These are phyloP conservation scores for Leptographium flavum DNA, from an alignment of 2,329 filamentous ascomycete genomes.

Conservation along the genomic window DNA sequence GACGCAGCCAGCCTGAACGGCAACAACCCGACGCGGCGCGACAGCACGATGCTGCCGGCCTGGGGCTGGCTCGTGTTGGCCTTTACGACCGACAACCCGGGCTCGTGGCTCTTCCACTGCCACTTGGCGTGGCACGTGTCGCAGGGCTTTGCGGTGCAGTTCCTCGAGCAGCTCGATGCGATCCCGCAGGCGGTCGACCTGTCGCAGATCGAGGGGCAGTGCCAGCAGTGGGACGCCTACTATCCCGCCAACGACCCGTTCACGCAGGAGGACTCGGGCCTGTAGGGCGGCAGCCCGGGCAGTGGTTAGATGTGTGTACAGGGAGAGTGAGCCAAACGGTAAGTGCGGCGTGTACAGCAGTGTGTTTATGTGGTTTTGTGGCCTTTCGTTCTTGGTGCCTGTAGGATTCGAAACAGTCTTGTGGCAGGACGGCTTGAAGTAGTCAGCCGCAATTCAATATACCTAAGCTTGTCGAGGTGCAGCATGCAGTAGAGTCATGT, in stretches of 20 bases:
- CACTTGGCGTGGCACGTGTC: constrained; percentile 36
- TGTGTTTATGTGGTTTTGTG: too few relatives aligned
- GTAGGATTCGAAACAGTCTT: too few relatives aligned
- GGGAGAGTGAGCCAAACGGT: neutral
- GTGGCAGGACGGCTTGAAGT: too few relatives aligned
- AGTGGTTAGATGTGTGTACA: too few relatives aligned
- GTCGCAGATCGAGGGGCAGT: constrained; percentile 2
- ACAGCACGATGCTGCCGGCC: constrained; percentile 28
- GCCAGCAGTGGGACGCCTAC: constrained; percentile 8
- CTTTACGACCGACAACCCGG: constrained; percentile 35
- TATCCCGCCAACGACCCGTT: constrained; percentile 8
- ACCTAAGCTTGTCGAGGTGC: too few relatives aligned
- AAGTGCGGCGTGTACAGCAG: neutral
- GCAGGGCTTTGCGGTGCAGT: constrained; percentile 35
- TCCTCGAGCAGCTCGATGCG: constrained; percentile 23
- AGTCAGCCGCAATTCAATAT: too few relatives aligned
- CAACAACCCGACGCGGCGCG: constrained; percentile 31
- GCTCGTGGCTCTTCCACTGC: constrained; percentile 34
- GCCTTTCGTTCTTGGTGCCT: too few relatives aligned
- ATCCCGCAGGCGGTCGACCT: constrained; percentile 7
- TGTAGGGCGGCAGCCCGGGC: too few relatives aligned
- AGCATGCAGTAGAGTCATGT: too few relatives aligned
- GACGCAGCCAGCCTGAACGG: constrained; percentile 19
- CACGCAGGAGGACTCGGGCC: constrained; percentile 8
- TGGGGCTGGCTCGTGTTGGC: constrained; percentile 32